Base-by-base conservation (phyloP, 2,329 filamentous ascomycete genomes). In the Amauroascus niger region DNA sequence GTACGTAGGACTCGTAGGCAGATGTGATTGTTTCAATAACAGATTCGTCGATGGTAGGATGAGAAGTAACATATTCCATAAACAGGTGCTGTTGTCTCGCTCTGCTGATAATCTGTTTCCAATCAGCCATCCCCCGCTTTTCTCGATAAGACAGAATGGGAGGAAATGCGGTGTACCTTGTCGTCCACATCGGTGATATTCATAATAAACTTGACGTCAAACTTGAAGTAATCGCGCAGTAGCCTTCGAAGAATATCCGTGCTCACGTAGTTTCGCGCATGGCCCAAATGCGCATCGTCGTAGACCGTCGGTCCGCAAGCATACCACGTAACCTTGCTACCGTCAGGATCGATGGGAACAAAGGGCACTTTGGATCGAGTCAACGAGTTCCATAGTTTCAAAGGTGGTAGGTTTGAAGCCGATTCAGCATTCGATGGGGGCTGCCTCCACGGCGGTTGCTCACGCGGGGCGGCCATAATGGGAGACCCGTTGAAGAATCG, bases 131-230 rank as follows among this genome's bases (percentile, higher is more conserved):
- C 18, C 8, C 5, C 18, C 6, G n/a, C n/a, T 8, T n/a, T 20
- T 30, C 26, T 13, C 33, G 43, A 18, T n/a, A 33, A 20, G 6
- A 33, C 13, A 16, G n/a, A 30, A 8, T 32, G 16, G n/a, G n/a
- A 11, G 26, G 55, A 60, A 41, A 11, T 2, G 18, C 7, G 8
- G 4, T 13, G 18, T 64, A 82, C 80, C 77, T 86, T 86, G 69
- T 87, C 83, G 61, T 89, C 86, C 37, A 91, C 79, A 63, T 91
- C 89, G 26, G 89, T 95, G 58, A 93, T 88, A 71, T 95, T 95
- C 84, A 94, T 93, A 60, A 95, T 87, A 71, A 94, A 95, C 56
- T 83, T 81, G 60, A 95, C 81, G 40, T 88, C 75, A 68, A 86
- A 93, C 57, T 82, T 81, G 67, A 95, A 94, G 71, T 93, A 91